Evolutionary conservation across 2,329 filamentous ascomycete species (phyloP).

Genomic region (Scedosporium aurantiacum): DNA sequence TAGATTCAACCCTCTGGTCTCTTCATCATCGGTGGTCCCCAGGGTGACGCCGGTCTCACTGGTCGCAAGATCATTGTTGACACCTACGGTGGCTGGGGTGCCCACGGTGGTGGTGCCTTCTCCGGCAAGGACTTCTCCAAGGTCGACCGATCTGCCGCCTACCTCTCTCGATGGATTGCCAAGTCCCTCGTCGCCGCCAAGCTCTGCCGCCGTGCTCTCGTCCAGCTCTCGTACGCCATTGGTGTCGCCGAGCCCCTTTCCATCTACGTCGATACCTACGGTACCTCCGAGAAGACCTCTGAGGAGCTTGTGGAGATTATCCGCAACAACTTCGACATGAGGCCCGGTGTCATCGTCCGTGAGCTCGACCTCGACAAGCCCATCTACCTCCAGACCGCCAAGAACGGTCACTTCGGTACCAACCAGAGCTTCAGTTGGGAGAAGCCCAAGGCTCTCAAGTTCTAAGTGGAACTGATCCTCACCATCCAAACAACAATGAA

Average conservation of each 20-base stretch:
- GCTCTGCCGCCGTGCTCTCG: conserved; percentile 82
- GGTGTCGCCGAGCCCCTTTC: conserved; percentile 97
- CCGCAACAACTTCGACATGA: conserved; percentile 90
- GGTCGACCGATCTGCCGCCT: conserved; percentile 96
- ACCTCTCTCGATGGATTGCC: conserved; percentile 96
- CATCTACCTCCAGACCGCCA: conserved; percentile 97
- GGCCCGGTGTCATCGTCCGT: conserved; percentile 96
- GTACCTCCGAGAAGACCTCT: conserved; percentile 79
- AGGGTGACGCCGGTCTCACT: conserved; percentile 97
- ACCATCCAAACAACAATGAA: conserved; percentile 2
- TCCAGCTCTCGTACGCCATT: conserved; percentile 98
- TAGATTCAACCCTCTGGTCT: conserved; percentile 91
- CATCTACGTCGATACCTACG: conserved; percentile 96
- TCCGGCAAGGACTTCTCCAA: conserved; percentile 99
- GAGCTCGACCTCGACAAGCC: conserved; percentile 91
- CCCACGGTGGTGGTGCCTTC: conserved; percentile 99
- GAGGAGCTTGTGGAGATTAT: conserved; percentile 95
- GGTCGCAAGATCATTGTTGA: conserved; percentile 99
- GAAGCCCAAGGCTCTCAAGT: conserved; percentile 89
- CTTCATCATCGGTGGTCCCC: conserved; percentile 98
- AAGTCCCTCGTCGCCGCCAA: conserved; percentile 89
- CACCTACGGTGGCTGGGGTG: conserved; percentile 99
- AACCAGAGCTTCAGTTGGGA: conserved; percentile 98
- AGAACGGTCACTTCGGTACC: conserved; percentile 97
- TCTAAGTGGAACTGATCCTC: conserved; percentile 44